These are phyloP conservation scores for Fragaria nilgerrensis DNA, from an alignment of 306 rosid species.

Conservation along the genomic window DNA sequence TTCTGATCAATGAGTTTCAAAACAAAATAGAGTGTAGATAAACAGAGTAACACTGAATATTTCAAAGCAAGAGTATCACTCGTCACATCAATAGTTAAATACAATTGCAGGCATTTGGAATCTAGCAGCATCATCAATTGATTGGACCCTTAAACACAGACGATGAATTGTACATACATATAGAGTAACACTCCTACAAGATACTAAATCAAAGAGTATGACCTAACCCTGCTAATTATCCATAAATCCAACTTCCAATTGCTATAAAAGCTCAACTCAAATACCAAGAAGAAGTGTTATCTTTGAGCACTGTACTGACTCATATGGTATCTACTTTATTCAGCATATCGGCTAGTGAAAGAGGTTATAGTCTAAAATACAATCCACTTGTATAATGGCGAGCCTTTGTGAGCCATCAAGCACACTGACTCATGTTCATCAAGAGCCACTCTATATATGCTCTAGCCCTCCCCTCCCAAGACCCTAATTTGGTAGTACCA, in stretches of 20 bases:
- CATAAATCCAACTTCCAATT: not conserved
- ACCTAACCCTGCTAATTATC: not conserved
- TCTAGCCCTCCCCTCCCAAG: not conserved
- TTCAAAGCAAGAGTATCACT: not conserved
- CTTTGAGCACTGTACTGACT: not conserved
- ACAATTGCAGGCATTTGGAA: not conserved
- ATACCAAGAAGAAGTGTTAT: not conserved
- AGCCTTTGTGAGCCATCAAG: not conserved
- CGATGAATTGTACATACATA: not conserved
- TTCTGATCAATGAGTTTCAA: not conserved
- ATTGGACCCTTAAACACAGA: not conserved
- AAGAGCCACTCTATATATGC: not conserved
- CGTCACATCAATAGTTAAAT: not conserved
- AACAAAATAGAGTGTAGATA: not conserved
- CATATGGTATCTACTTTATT: not conserved
- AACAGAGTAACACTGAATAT: not conserved
- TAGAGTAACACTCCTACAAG: not conserved
- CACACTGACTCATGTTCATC: not conserved
- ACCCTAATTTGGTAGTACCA: slow-evolving; percentile 2
- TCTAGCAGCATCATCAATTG: not conserved
- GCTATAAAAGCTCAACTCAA: not conserved
- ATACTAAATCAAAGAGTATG: not conserved
- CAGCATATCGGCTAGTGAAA: not conserved
- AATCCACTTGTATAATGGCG: not conserved
- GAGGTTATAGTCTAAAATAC: not conserved